Evolutionary conservation across 1,139 yeast genomes (phyloP).

Genomic region (Kluyveromyces sp.): DNA sequence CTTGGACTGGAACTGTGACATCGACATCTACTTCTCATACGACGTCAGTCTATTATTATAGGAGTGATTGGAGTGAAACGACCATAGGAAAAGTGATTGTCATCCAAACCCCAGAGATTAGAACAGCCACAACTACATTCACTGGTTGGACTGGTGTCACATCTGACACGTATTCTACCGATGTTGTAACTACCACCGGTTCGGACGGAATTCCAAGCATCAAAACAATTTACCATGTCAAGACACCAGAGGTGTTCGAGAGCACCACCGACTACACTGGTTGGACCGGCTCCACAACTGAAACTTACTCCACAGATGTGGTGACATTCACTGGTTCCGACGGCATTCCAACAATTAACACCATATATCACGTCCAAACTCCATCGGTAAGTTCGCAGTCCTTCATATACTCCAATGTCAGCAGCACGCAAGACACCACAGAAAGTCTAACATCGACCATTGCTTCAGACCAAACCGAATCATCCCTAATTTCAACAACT

Average conservation of each 20-base stretch:
- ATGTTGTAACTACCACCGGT: conserved; percentile 5
- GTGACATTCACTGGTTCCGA: conserved; percentile 9
- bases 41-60: too few relatives aligned
- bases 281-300: background rate
- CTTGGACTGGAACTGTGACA: background rate
- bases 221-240: conserved; percentile 9
- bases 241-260: conserved; percentile 9
- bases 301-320: background rate
- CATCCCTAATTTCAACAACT: too few relatives aligned
- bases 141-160: conserved; percentile 11
- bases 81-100: conserved; percentile 13
- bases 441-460: too few relatives aligned
- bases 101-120: conserved; percentile 13
- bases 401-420: too few relatives aligned
- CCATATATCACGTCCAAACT: conserved; percentile 11
- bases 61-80: conserved; percentile 3
- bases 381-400: too few relatives aligned
- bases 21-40: too few relatives aligned
- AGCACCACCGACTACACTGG: conserved; percentile 6
- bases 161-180: conserved; percentile 11
- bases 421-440: too few relatives aligned
- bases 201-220: conserved; percentile 9
- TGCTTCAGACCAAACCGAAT: too few relatives aligned
- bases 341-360: conserved; percentile 10
- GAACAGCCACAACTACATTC: conserved; percentile 8